Base-by-base conservation (phyloP, 495 filamentous ascomycete species). In the Sphaerosporella brunnea region DNA sequence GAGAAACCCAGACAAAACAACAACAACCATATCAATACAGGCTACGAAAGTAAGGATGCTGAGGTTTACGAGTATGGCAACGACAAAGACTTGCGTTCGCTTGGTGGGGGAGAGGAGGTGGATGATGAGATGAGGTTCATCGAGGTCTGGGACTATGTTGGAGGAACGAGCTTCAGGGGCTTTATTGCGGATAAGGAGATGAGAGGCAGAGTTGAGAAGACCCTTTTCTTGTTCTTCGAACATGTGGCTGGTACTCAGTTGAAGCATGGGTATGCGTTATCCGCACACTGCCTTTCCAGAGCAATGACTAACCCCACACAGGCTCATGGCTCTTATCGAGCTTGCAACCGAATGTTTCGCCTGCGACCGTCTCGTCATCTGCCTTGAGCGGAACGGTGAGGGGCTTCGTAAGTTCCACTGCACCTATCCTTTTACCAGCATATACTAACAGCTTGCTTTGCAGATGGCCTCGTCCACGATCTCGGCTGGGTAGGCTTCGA, bases 401-500 rank as follows among this genome's bases (percentile, higher is more conserved):
- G 58, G 53, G 13, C 47, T 60, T 51, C 52, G 57, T 60, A 56
- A 40, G 57, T 34, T 24, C 23, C 18, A 34, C 32, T 32, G 7
- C 28, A 5, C 28, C 28, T 5, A 32, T 32, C 7, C 28, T 5
- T 32, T 13, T 13, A 15, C 8, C 35, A 37, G 28, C n/a, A n/a
- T n/a, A n/a, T n/a, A n/a, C 56, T 58, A 48, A 58, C 10, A 23
- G 11, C 28, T 25, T n/a, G n/a, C 15, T 42, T 16, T 36, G 43
- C 15, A 60, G 57, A 76, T 52, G 68, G 76, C 42, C 68, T 92
- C 45, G 74, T 79, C 50, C 79, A 77, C 55, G 83, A 83, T 48
- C 72, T 95, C 28, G 80, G 86, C 54, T 95, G 87, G 87, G 86
- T 87, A 53, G 86, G 86, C 24, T 95, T 93, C 55, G 80, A 78